These are phyloP conservation scores for Trifolium subterraneum DNA, from an alignment of 306 rosid species.

Conservation along the genomic window DNA sequence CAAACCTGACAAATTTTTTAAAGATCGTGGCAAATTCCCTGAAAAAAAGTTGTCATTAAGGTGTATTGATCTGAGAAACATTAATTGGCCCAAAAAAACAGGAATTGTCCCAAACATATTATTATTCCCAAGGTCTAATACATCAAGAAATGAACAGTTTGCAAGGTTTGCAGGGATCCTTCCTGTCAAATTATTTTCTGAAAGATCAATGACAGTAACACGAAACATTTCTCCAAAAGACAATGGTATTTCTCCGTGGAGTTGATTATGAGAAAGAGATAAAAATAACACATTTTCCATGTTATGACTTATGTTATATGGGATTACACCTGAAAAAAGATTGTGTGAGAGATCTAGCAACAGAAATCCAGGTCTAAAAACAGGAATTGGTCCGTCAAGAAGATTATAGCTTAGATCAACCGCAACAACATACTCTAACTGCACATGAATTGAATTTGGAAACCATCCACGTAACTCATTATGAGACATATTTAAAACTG, in stretches of 20 bases:
- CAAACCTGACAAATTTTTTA: not conserved
- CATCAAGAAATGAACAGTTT: not conserved
- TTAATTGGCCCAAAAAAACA: not conserved
- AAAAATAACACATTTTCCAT: not conserved
- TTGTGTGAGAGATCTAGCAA: conserved; percentile 55
- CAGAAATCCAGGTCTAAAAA: not conserved
- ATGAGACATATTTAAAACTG: not conserved
- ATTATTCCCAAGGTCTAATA: conserved; percentile 13
- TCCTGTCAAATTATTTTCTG: not conserved
- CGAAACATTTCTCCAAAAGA: not conserved
- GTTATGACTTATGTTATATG: conserved; percentile 24
- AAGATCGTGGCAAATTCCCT: not conserved
- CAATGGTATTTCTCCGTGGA: not conserved
- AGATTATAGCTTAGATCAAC: not conserved
- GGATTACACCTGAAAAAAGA: conserved; percentile 49
- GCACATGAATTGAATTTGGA: too few relatives aligned
- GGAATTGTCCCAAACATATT: not conserved
- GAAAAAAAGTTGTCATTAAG: not conserved
- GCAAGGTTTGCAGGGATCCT: not conserved
- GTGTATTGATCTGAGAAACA: not conserved
- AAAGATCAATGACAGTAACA: not conserved
- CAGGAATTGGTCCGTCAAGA: not conserved
- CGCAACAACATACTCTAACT: too few relatives aligned
- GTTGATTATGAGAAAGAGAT: conserved; percentile 3
- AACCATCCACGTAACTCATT: not conserved